Conservation (phyloP, 2,329 filamentous ascomycete species). For the Pseudogymnoascus sp. region DNA sequence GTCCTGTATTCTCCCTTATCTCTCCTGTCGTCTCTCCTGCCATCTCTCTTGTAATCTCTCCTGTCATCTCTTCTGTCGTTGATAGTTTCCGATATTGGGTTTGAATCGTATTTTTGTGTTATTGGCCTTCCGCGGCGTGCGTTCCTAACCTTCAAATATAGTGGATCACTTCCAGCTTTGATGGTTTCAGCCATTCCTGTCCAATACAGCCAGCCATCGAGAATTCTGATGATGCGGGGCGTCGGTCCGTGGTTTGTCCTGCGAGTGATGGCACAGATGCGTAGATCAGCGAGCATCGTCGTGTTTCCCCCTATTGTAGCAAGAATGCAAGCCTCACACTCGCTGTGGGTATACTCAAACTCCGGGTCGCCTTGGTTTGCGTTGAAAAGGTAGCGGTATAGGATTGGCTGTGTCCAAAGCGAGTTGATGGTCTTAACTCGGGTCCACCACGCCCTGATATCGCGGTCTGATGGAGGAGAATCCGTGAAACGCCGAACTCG, state of each 20-base stretch:
- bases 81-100: background rate
- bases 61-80: background rate
- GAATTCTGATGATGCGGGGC: background rate
- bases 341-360: slow-evolving; percentile 26
- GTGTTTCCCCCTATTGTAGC: slow-evolving; percentile 39
- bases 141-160: background rate
- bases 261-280: slow-evolving; percentile 30
- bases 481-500: slow-evolving; percentile 24
- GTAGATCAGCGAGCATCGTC: slow-evolving; percentile 38
- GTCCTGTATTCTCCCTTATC: background rate
- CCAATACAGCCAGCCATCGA: slow-evolving; percentile 6
- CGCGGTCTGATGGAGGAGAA: background rate
- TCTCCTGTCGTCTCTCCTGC: too few relatives aligned
- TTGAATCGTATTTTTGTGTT: background rate
- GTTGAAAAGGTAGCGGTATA: slow-evolving; percentile 32
- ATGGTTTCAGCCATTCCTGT: background rate
- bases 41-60: too few relatives aligned
- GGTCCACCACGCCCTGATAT: slow-evolving; percentile 9
- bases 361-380: slow-evolving; percentile 24
- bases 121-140: background rate
- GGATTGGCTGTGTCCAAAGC: slow-evolving; percentile 30
- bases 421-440: slow-evolving; percentile 19
- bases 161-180: background rate
- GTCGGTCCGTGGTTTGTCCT: background rate
- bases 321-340: slow-evolving; percentile 48